Conservation (phyloP, 352 stramenopile genomes). For the Pilasporangium apinafurcum region DNA sequence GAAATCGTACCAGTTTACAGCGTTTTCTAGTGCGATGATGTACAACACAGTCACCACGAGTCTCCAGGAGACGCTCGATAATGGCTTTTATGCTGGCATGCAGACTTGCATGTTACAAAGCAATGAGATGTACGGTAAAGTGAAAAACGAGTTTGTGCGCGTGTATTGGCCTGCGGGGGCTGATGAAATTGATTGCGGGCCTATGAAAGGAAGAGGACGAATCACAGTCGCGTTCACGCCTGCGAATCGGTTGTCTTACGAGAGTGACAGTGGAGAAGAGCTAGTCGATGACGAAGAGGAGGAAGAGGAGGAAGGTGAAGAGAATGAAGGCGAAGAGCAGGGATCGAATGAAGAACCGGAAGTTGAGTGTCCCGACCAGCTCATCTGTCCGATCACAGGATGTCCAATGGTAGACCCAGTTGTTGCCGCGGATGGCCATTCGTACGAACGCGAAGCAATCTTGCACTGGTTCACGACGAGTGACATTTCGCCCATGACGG, state of each 20-base stretch:
- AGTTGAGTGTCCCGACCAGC: constrained; percentile 40
- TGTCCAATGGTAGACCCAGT: constrained; percentile 96
- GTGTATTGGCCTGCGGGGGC: constrained; percentile 25
- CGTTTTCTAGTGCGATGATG: constrained; percentile 32
- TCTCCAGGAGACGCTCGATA: constrained; percentile 21
- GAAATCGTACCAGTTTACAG: constrained; percentile 33
- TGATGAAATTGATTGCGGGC: constrained; percentile 35
- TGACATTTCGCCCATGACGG: constrained; percentile 75
- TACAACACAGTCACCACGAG: constrained; percentile 32
- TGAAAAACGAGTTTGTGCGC: constrained; percentile 49
- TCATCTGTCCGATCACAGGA: constrained; percentile 92
- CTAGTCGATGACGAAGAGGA: constrained; percentile 8
- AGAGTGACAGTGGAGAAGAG: constrained; percentile 25
- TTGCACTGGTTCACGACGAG: constrained; percentile 89
- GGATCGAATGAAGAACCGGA: no score
- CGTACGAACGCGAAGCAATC: constrained; percentile 95
- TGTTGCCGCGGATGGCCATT: constrained; percentile 95
- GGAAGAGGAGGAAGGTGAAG: constrained; percentile 14
- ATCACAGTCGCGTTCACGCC: constrained; percentile 49
- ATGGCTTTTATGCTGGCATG: constrained; percentile 35
- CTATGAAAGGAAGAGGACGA: constrained; percentile 28
- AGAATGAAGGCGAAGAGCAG: constrained; percentile 13
- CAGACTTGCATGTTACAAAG: constrained; percentile 26
- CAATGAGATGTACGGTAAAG: constrained; percentile 30
- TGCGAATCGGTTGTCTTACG: constrained; percentile 16